Percentiles rank a stretch among this genome's conserved stretches.
phyloP scores from a whole-genome alignment of 2,329 filamentous ascomycete genomes.

The Stagonosporopsis vannaccii region DNA sequence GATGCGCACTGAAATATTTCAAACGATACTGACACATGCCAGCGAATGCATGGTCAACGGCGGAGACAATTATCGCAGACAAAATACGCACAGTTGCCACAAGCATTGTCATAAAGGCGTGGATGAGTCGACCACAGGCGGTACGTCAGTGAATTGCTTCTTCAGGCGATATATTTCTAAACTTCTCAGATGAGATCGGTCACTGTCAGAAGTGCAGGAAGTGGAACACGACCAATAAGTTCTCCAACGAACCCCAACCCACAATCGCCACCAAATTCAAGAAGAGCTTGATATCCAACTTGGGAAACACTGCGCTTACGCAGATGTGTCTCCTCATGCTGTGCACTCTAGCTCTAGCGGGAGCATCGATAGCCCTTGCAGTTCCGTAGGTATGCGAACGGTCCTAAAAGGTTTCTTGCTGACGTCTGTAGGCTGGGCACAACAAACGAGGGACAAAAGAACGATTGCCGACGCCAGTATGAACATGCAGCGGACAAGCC shows the following conservation, averaged over 20 bases:
- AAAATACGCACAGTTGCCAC: slow-evolving; percentile 37
- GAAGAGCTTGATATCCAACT: slow-evolving; percentile 37
- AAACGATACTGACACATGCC: background rate
- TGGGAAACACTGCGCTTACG: slow-evolving; percentile 41
- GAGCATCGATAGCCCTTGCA: slow-evolving; percentile 28
- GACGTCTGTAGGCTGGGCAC: background rate
- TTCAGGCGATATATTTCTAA: background rate
- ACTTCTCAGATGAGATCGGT: slow-evolving; percentile 35
- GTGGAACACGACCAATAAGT: slow-evolving; percentile 32
- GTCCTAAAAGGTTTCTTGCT: background rate
- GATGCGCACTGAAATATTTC: background rate
- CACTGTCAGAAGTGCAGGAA: slow-evolving; percentile 45
- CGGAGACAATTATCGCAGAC: slow-evolving; percentile 32
- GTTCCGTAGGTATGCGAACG: slow-evolving; percentile 9
- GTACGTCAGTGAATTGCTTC: slow-evolving; percentile 6
- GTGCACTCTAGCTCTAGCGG: slow-evolving; percentile 30
- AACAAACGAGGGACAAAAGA: slow-evolving; percentile 7
- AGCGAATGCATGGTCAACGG: slow-evolving; percentile 46
- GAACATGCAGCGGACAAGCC: background rate
- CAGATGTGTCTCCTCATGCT: slow-evolving; percentile 39
- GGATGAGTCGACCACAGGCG: slow-evolving; percentile 30
- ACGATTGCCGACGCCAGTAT: slow-evolving; percentile 10
- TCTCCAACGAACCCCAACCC: slow-evolving; percentile 32
- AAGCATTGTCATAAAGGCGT: slow-evolving; percentile 36
- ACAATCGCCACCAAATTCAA: slow-evolving; percentile 44